These are phyloP conservation scores for Cladophialophora yegresii DNA, from an alignment of 2,329 filamentous ascomycete species.

Conservation along the genomic window DNA sequence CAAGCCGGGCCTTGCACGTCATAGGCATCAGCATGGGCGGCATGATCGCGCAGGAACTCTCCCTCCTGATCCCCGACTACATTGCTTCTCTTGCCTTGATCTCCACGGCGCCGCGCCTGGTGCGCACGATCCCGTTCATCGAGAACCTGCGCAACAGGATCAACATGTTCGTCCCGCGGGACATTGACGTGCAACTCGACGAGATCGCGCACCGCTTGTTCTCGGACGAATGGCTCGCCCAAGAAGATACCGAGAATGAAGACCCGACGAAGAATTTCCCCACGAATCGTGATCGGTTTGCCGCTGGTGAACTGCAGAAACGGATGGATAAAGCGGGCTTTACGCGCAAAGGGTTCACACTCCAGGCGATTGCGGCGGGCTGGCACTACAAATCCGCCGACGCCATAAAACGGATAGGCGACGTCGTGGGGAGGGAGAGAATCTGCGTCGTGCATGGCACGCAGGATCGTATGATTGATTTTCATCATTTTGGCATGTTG, in stretches of 20 bases:
- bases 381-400: conserved; percentile 73
- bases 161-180: conserved; percentile 67
- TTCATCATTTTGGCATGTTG: conserved; percentile 69
- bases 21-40: conserved; percentile 82
- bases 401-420: conserved; percentile 67
- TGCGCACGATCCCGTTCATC: conserved; percentile 59
- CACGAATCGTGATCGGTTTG: conserved; percentile 79
- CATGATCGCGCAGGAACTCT: conserved; percentile 87
- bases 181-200: conserved; percentile 65
- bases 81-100: conserved; percentile 57
- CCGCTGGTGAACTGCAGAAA: conserved; percentile 76
- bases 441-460: conserved; percentile 79
- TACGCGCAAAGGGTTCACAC: conserved; percentile 66
- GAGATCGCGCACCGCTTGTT: conserved; percentile 70
- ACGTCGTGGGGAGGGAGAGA: conserved; percentile 68
- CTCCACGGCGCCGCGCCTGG: conserved; percentile 62
- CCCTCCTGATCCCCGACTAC: conserved; percentile 37
- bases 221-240: conserved; percentile 55
- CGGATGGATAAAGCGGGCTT: conserved; percentile 63
- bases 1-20: conserved; percentile 61
- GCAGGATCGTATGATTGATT: conserved; percentile 74
- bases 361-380: conserved; percentile 75
- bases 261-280: conserved; percentile 55
- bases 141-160: conserved; percentile 65
- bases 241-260: conserved; percentile 38